phyloP scores from a whole-genome alignment of 78 protist species.

The Creolimax fragrantissima region DNA sequence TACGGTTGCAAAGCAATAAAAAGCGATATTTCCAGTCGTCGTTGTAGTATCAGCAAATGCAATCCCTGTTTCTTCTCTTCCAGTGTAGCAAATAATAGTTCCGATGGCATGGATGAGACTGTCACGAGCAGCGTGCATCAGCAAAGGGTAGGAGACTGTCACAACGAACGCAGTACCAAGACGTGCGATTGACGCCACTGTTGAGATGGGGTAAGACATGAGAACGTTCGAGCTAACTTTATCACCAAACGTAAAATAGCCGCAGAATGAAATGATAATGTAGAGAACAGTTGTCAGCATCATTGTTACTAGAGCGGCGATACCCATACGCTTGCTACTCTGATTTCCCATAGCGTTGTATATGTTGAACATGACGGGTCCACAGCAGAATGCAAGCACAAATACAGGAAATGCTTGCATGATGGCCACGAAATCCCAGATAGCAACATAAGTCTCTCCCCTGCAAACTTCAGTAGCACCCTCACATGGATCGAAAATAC shows the following conservation, averaged over 20 bases:
- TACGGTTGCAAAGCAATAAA: not conserved
- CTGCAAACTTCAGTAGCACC: not conserved
- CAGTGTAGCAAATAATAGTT: not conserved
- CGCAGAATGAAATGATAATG: not conserved
- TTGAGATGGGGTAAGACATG: not conserved
- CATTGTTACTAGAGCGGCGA: not conserved
- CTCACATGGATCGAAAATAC: not conserved
- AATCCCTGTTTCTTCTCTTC: too few species aligned
- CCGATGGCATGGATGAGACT: not conserved
- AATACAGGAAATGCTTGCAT: not conserved
- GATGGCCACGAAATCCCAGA: not conserved
- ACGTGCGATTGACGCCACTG: not conserved
- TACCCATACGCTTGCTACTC: not conserved
- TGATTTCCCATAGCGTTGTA: not conserved
- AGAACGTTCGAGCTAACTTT: not conserved
- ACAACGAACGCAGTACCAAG: not conserved
- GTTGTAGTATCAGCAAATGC: not conserved
- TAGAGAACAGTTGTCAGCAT: not conserved
- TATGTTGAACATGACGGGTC: not conserved
- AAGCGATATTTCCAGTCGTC: not conserved
- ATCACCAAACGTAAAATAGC: not conserved
- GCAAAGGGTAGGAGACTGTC: not conserved
- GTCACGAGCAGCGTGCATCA: not conserved
- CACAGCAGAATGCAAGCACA: not conserved
- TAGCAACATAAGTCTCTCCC: not conserved